Evolutionary conservation across 495 filamentous ascomycete species (phyloP).

Genomic region (Usnea hakonensis): DNA sequence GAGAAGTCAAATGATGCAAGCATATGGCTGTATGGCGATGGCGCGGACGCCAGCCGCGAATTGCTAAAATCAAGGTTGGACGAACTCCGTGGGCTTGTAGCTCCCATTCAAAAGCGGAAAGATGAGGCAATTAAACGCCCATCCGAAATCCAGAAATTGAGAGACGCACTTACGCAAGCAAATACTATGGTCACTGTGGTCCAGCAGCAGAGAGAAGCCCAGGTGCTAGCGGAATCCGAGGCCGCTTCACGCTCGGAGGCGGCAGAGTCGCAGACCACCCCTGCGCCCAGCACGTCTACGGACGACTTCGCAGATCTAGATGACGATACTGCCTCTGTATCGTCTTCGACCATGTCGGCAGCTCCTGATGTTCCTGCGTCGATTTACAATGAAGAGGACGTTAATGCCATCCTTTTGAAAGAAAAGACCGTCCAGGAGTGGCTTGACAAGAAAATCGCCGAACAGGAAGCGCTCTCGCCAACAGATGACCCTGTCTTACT

Average conservation of each 20-base stretch:
- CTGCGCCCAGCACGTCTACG: constrained; percentile 33
- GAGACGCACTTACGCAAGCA: constrained; percentile 49
- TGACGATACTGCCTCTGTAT: constrained; percentile 39
- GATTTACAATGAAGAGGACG: constrained; percentile 52
- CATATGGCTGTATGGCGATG: constrained; percentile 88
- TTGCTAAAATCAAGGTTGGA: constrained; percentile 37
- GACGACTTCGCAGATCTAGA: constrained; percentile 58
- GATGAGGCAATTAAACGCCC: constrained; percentile 53
- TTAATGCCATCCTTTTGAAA: constrained; percentile 33
- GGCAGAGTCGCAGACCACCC: constrained; percentile 35
- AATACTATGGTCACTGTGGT: constrained; percentile 22
- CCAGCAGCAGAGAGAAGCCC: constrained; percentile 20
- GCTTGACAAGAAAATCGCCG: constrained; percentile 23
- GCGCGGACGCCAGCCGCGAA: constrained; percentile 52
- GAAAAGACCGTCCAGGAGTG: constrained; percentile 20
- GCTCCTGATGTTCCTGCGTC: constrained; percentile 40
- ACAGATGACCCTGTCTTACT: constrained; percentile 57
- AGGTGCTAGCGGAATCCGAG: constrained; percentile 36
- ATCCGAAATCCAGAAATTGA: constrained; percentile 48
- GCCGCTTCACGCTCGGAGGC: constrained; percentile 37
- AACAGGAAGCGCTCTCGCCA: constrained; percentile 40
- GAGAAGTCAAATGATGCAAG: constrained; percentile 57
- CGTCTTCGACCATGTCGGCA: constrained; percentile 31
- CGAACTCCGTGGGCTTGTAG: constrained; percentile 52
- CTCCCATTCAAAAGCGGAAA: constrained; percentile 53